Evolutionary conservation across 768 basidiomycete species (phyloP).

Genomic region (Clavulina sp.): DNA sequence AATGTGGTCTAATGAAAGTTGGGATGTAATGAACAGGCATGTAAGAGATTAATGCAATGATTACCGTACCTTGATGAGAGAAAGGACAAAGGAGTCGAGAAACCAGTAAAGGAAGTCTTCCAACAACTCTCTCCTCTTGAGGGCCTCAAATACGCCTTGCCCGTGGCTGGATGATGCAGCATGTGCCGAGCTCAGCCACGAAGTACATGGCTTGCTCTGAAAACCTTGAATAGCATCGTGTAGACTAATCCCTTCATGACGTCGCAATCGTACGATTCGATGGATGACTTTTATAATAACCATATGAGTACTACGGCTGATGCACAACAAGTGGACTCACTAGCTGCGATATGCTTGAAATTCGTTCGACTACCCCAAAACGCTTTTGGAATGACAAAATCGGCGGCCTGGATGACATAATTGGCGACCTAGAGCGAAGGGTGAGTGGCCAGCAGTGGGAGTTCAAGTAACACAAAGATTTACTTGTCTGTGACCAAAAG

Average conservation of each 20-base stretch:
- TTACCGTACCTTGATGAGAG: slow-evolving; percentile 51
- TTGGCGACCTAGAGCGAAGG: slow-evolving; percentile 38
- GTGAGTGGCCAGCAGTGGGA: not conserved
- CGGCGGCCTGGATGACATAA: slow-evolving; percentile 45
- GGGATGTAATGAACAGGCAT: not conserved
- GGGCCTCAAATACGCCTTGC: slow-evolving; percentile 41
- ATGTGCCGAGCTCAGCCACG: slow-evolving; percentile 24
- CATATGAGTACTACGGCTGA: not conserved
- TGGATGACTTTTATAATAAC: slow-evolving; percentile 37
- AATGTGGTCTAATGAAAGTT: slow-evolving; percentile 52
- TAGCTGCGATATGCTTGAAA: slow-evolving; percentile 33
- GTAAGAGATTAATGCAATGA: not conserved
- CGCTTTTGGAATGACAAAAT: slow-evolving; percentile 47
- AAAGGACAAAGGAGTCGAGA: slow-evolving; percentile 68
- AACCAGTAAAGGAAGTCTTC: slow-evolving; percentile 93
- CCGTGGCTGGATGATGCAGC: not conserved
- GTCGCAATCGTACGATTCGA: slow-evolving; percentile 51
- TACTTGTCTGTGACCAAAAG: slow-evolving; percentile 31
- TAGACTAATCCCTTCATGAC: slow-evolving; percentile 66
- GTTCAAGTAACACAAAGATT: not conserved
- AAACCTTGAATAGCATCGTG: slow-evolving; percentile 67
- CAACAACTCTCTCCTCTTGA: slow-evolving; percentile 63
- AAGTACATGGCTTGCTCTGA: slow-evolving; percentile 54
- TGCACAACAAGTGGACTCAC: slow-evolving; percentile 24
- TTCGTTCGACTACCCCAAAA: slow-evolving; percentile 70